A percentile compares a stretch with the other conserved stretches of the same genome.
Evolutionary conservation across 768 basidiomycete genomes (phyloP).

Genomic region (Udeniomyces megalosporus): DNA sequence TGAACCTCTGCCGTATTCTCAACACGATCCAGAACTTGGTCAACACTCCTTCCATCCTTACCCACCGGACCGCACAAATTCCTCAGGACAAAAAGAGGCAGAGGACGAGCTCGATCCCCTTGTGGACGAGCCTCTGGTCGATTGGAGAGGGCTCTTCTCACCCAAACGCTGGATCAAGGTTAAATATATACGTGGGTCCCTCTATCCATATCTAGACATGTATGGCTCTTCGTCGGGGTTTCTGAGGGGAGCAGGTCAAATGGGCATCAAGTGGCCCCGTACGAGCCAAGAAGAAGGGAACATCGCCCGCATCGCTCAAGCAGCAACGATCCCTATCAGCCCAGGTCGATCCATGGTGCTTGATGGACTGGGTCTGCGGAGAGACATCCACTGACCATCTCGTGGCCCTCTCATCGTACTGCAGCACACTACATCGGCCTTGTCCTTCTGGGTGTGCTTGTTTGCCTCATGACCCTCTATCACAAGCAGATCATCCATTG

Average conservation of each 20-base stretch:
- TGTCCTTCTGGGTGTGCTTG: slow-evolving; percentile 35
- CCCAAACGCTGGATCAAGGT: slow-evolving; percentile 18
- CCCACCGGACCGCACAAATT: too few species aligned
- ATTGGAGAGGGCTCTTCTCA: not conserved
- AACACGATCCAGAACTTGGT: too few species aligned
- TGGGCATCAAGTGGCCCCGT: too few species aligned
- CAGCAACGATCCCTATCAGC: not conserved
- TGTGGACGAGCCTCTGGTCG: not conserved
- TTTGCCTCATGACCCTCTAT: slow-evolving; percentile 43
- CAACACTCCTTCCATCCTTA: too few species aligned
- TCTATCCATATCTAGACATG: too few species aligned
- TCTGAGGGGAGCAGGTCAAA: not conserved
- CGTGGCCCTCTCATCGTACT: not conserved
- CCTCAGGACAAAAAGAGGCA: too few species aligned
- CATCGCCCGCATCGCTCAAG: not conserved
- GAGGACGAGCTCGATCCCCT: not conserved
- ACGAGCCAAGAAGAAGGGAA: not conserved
- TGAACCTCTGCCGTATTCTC: too few species aligned
- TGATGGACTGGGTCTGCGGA: too few species aligned
- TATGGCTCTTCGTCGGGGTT: not conserved
- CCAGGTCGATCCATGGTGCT: not conserved
- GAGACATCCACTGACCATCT: too few species aligned
- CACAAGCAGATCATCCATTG: slow-evolving; percentile 56
- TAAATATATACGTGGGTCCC: slow-evolving; percentile 19
- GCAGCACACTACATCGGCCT: slow-evolving; percentile 19